Base-by-base conservation (phyloP, 768 basidiomycete species). In the Candolleomyces aberdarensis region DNA sequence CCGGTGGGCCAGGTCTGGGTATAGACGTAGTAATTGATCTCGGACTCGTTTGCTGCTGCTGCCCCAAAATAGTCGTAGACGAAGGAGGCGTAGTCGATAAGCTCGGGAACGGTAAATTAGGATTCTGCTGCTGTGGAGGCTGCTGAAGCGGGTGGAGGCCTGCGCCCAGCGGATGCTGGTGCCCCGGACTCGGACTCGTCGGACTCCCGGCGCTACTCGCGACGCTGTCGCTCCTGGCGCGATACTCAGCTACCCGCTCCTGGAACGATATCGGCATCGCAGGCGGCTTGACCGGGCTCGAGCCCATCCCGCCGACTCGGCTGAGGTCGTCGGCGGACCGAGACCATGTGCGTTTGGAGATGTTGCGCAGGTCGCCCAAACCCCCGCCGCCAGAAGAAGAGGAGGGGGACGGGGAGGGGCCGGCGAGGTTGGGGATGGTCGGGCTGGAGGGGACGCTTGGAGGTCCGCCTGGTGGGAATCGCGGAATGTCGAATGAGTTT, bases 321-420 rank as follows among this genome's bases (percentile, higher is more conserved):
- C 84, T 81, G 55, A 93, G 80, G 70, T 94, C 91, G 68, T 93
- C 91, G 20, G 85, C 90, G 6, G 89, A 92, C 69, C 78, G 85
- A 26, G 90, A 91, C 91, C 91, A 93, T 13, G 80, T 82, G 69
- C 85, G 88, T 66, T 85, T 81, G 0, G 89, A 88, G 10, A 91
- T 84, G 53, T 71, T 75, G 48, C 88, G 85, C 53, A 92, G 78
- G 72, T 92, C 91, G 4, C 89, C 89, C 5, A 83, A 76, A 17
- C 77, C 78, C 4, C 74, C 36, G 7, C 52, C 32, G 13, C 8
- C 31, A 29, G 20, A 26, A 5, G 26, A 14, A 5, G 65, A 63
- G 13, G 36, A 62, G 32, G 70, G 36, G 36, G 36, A 36, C 8
- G 36, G 36, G 36, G 36, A 36, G 36, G 36, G 11, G 43, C 48